Conservation (phyloP, 345 rosid species). For the Arabidopsis suecica region DNA sequence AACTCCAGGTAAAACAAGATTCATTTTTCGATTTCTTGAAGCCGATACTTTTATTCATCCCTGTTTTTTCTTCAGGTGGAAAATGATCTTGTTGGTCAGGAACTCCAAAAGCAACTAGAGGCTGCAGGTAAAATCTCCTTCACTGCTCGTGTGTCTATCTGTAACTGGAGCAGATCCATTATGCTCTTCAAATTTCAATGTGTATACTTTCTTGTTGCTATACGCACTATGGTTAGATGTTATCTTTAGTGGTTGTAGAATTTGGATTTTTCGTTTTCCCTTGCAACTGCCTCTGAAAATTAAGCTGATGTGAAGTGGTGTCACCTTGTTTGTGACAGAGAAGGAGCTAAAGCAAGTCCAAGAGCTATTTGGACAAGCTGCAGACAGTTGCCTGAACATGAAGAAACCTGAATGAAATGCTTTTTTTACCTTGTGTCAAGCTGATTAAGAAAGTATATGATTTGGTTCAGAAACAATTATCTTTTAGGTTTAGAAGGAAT, state of each 20-base stretch:
- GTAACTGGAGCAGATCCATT: slow-evolving; percentile 1
- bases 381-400: slow-evolving; percentile 85
- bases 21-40: not conserved
- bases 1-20: slow-evolving; percentile 64
- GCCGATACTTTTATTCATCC: not conserved
- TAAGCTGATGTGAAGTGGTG: not conserved
- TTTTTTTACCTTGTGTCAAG: slow-evolving; percentile 14
- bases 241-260: not conserved
- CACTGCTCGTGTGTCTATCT: not conserved
- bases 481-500: not conserved
- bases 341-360: slow-evolving; percentile 85
- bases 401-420: slow-evolving; percentile 68
- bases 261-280: not conserved
- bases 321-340: slow-evolving; percentile 55
- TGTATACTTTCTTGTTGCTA: not conserved
- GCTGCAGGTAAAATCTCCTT: slow-evolving; percentile 69
- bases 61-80: slow-evolving; percentile 60
- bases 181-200: not conserved
- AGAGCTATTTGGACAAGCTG: slow-evolving; percentile 77
- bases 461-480: slow-evolving; percentile 1
- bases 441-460: slow-evolving; percentile 11
- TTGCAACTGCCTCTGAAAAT: slow-evolving; percentile 6
- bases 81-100: slow-evolving; percentile 82
- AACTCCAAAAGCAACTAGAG: slow-evolving; percentile 90
- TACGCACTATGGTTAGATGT: not conserved